Evolutionary conservation across 2,329 filamentous ascomycete genomes (phyloP).

Genomic region (Myriosclerotinia duriaeana): DNA sequence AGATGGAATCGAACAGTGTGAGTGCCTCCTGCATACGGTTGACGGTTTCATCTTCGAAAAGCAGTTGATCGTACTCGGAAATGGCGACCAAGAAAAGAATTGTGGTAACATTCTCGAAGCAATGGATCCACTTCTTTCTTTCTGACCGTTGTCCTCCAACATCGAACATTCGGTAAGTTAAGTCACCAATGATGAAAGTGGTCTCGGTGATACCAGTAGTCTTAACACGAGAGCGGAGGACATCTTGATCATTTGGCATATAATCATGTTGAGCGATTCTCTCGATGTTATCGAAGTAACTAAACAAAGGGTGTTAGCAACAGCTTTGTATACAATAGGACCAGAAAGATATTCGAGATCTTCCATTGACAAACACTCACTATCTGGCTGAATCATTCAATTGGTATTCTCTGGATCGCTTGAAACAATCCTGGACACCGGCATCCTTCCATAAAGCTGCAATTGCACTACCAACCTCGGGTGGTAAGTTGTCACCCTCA

Average conservation of each 20-base stretch:
- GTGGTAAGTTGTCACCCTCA: slow-evolving; percentile 77
- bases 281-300: slow-evolving; percentile 81
- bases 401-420: slow-evolving; percentile 84
- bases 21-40: slow-evolving; percentile 91
- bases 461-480: slow-evolving; percentile 77
- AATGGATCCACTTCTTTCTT: slow-evolving; percentile 78
- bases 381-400: slow-evolving; percentile 94
- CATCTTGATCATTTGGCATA: slow-evolving; percentile 90
- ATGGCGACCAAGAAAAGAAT: slow-evolving; percentile 93
- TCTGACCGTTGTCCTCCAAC: slow-evolving; percentile 73
- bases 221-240: slow-evolving; percentile 84
- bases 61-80: slow-evolving; percentile 93
- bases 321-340: background rate
- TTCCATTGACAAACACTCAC: slow-evolving; percentile 53
- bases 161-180: slow-evolving; percentile 93
- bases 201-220: slow-evolving; percentile 97
- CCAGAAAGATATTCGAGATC: background rate
- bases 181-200: slow-evolving; percentile 84
- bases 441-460: slow-evolving; percentile 79
- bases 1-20: slow-evolving; percentile 83
- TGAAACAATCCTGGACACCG: slow-evolving; percentile 83
- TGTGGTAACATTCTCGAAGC: slow-evolving; percentile 79
- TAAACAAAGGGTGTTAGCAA: slow-evolving; percentile 42
- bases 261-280: slow-evolving; percentile 74
- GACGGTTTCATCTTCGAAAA: slow-evolving; percentile 95